Base-by-base conservation (phyloP, 768 basidiomycete species). In the Paxillus involutus region DNA sequence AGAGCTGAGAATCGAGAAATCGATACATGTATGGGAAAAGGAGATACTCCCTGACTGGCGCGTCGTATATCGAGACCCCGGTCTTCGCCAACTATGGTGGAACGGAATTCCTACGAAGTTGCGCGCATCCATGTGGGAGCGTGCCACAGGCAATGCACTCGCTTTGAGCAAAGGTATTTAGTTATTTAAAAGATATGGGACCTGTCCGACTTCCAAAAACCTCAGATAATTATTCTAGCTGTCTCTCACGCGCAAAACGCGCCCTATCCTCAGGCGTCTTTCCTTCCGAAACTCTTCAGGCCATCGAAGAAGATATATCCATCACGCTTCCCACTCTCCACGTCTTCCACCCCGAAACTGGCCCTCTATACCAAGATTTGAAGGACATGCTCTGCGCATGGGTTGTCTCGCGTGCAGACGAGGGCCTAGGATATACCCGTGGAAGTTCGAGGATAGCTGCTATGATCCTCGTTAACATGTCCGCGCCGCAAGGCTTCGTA, bases 341-440 rank as follows among this genome's bases (percentile, higher is more conserved):
- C 65, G 82, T 96, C 32, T 96, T 96, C 64, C 81, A 85, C 58
- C 82, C 79, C 4, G 80, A 86, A 52, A 82, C 74, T 3, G 93
- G 94, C 0, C 91, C 93, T 6, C 72, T 96, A 62, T 87, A 94
- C 65, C 73, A 80, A 37, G 94, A 96, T 56, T 72, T 95, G 48
- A 86, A 86, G 62, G 89, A 94, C 52, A 80, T 96, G 76, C 71
- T 95, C 5, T 85, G 82, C 62, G 93, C 94, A 3, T 94, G 91
- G 91, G 85, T 93, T 2, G 89, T 94, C 36, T 80, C 91, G 35
- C 82, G 92, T 48, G 88, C 84, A 44, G 91, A 94, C 53, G 88
- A 90, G 69, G 89, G 88, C 9, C 75, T 94, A 40, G 84, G 86
- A 39, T 95, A 95, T 64, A 82, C 79, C 1, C 44, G 69, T 9